Percentiles rank a stretch among this genome's conserved stretches.
phyloP scores from a whole-genome alignment of 176 grass and related monocot genomes.

The Rhynchospora tenuis region DNA sequence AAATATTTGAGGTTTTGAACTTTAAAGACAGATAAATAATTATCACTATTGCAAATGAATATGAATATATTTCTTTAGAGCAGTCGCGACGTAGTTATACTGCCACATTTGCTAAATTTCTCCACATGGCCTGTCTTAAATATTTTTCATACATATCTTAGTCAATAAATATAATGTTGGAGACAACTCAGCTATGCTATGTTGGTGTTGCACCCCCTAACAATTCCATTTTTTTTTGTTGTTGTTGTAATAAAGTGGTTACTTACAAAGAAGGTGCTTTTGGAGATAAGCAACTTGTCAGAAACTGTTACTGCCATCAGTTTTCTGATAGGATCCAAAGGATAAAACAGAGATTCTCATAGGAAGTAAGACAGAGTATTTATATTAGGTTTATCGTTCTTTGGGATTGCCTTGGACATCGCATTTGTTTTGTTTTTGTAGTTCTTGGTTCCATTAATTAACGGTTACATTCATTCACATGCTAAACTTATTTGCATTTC shows the following conservation, averaged over 20 bases:
- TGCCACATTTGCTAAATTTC: too few relatives aligned
- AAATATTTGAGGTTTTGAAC: too few relatives aligned
- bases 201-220: neutral
- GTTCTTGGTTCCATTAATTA: neutral
- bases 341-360: conserved; percentile 26
- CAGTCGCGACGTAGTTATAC: too few relatives aligned
- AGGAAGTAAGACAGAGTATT: neutral
- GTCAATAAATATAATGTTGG: neutral
- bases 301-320: neutral
- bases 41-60: too few relatives aligned
- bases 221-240: neutral
- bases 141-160: neutral
- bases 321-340: neutral
- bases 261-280: conserved; percentile 6
- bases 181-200: neutral
- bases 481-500: neutral
- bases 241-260: neutral
- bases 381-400: neutral
- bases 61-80: too few relatives aligned
- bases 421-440: neutral
- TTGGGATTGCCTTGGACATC: neutral
- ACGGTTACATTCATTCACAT: conserved; percentile 11
- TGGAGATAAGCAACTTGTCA: conserved; percentile 11
- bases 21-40: too few relatives aligned
- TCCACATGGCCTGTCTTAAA: too few relatives aligned